Percentiles rank a stretch among this genome's conserved stretches.
These are phyloP conservation scores for Colletotrichum orchidophilum DNA, from an alignment of 2,329 filamentous ascomycete species.

Conservation along the genomic window DNA sequence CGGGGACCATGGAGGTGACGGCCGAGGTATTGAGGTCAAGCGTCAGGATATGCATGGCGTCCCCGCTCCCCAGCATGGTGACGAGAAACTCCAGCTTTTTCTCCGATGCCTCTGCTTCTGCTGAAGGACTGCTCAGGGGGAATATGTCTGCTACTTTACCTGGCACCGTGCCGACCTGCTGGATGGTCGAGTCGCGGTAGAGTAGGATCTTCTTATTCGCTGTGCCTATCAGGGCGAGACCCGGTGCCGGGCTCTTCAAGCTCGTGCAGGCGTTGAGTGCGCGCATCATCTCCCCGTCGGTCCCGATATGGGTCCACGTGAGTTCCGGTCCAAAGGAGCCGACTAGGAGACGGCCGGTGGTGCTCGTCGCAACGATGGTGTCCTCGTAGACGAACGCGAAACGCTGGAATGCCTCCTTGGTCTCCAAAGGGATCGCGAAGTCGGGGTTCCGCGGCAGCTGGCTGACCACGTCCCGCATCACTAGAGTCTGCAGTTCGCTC, in stretches of 20 bases:
- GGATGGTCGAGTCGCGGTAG: constrained; percentile 47
- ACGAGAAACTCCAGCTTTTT: constrained; percentile 50
- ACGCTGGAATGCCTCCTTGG: constrained; percentile 62
- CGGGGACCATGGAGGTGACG: constrained; percentile 40
- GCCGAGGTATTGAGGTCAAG: constrained; percentile 45
- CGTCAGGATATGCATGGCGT: constrained; percentile 52
- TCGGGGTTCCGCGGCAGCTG: constrained; percentile 42
- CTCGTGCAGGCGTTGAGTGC: constrained; percentile 59
- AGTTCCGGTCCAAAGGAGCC: constrained; percentile 47
- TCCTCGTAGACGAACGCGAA: constrained; percentile 70
- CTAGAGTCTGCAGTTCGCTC: constrained; percentile 38
- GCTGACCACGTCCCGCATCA: constrained; percentile 45
- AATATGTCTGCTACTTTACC: constrained; percentile 64
- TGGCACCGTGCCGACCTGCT: constrained; percentile 48
- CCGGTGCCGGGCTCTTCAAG: constrained; percentile 49
- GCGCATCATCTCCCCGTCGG: constrained; percentile 44
- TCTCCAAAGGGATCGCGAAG: constrained; percentile 32
- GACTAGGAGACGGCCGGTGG: constrained; percentile 66
- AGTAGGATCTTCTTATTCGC: constrained; percentile 58
- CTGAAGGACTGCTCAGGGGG: constrained; percentile 40
- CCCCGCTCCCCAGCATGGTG: constrained; percentile 55
- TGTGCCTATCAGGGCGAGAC: constrained; percentile 58
- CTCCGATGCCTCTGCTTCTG: background rate
- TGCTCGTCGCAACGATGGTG: constrained; percentile 66
- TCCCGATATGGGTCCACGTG: constrained; percentile 54